Base-by-base conservation (phyloP, 2,329 filamentous ascomycete genomes). In the Rhytidhysteron rufulum region DNA sequence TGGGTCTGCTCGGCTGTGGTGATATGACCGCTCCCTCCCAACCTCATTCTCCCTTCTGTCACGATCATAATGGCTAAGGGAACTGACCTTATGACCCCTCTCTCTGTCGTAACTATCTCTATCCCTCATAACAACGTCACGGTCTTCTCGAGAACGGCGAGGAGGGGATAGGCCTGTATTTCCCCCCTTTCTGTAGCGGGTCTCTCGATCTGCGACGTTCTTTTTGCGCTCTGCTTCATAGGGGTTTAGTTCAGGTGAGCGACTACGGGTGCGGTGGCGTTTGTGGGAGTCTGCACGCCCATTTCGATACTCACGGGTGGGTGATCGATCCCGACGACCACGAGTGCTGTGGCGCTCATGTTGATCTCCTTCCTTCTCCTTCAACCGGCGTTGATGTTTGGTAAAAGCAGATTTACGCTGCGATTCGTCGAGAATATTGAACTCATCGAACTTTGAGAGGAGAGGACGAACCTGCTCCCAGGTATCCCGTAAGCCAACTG, bases 141-240 rank as follows among this genome's bases (percentile, higher is more conserved):
- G 51, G 36, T 38, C 60, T 51, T 49, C 57, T 17, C 57, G 59
- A 22, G 70, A 64, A 25, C 71, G 67, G 34, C 70, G 66, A 8
- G 70, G 66, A 13, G 77, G 77, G 52, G 78, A 72, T 49, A 78
- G 59, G 54, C 78, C 71, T 49, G 84, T 86, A 69, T 81, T 81
- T 68, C 82, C 82, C 60, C 78, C 82, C 69, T 93, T 94, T 64
- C 88, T 83, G 68, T 95, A 94, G 55, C 94, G 90, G 50, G 90
- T 85, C 69, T 97, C 94, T 34, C 94, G 85, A 61, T 95, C 90
- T 42, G 90, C 89, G 60, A 93, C 90, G 31, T 91, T 91, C 65
- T 91, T 93, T 57, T 89, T 85, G 50, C 93, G 83, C 62, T 98
- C 93, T 44, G 90, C 93, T 67, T 97, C 93, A 66, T 98, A 98